A percentile compares a stretch with the other conserved stretches of the same genome.
phyloP scores from a whole-genome alignment of 2,329 filamentous ascomycete genomes.

The Fusarium buxicola region DNA sequence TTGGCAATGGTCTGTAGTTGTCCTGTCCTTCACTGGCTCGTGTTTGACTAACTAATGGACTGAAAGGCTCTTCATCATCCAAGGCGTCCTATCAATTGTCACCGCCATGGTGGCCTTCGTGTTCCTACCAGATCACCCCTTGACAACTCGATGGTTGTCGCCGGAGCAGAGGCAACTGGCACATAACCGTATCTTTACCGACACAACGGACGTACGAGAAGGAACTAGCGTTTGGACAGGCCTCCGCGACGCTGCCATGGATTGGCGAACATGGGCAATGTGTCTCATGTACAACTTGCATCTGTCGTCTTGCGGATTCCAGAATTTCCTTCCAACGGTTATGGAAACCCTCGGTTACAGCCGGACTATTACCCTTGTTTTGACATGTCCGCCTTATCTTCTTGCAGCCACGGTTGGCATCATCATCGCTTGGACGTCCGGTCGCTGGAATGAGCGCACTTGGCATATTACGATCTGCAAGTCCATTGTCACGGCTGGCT shows the following conservation, averaged over 20 bases:
- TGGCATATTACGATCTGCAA: conserved; percentile 47
- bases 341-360: conserved; percentile 60
- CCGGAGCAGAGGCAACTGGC: conserved; percentile 55
- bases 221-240: conserved; percentile 53
- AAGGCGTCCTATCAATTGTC: conserved; percentile 44
- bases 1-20: conserved; percentile 44
- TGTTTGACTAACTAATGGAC: background rate
- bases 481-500: conserved; percentile 50
- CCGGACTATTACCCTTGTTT: conserved; percentile 59
- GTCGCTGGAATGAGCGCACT: conserved; percentile 55
- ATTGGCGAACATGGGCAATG: conserved; percentile 46
- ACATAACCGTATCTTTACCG: conserved; percentile 51
- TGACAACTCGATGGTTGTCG: conserved; percentile 52
- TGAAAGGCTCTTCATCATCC: conserved; percentile 46
- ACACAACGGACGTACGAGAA: conserved; percentile 45
- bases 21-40: too few species aligned
- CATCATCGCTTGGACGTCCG: conserved; percentile 49
- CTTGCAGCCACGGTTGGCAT: conserved; percentile 50
- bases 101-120: conserved; percentile 48
- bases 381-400: conserved; percentile 63
- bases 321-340: conserved; percentile 50
- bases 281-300: conserved; percentile 46
- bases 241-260: conserved; percentile 40
- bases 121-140: conserved; percentile 53
- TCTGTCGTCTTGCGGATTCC: conserved; percentile 43